A percentile compares a stretch with the other conserved stretches of the same genome.
These are phyloP conservation scores for Rubus parviflorus DNA, from an alignment of 306 rosid genomes.

Conservation along the genomic window DNA sequence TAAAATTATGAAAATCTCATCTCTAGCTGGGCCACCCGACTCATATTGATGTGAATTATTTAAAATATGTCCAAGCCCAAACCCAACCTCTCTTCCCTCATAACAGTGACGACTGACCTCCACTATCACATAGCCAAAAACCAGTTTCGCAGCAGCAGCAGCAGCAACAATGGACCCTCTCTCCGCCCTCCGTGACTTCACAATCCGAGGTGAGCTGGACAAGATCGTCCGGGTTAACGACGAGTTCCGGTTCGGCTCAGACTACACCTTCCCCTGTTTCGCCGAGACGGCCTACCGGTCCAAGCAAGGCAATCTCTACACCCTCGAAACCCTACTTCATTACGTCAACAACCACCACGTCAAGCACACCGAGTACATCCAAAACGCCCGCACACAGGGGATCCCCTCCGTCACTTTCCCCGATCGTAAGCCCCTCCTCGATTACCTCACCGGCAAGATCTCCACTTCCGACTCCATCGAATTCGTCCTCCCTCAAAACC, in stretches of 20 bases:
- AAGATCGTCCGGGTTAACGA: slow-evolving; percentile 53
- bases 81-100: no score
- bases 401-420: slow-evolving; percentile 81
- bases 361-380: slow-evolving; percentile 88
- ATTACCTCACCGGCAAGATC: slow-evolving; percentile 74
- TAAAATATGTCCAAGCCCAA: no score
- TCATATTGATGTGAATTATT: no score
- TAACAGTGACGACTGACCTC: no score
- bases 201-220: slow-evolving; percentile 84
- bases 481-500: slow-evolving; percentile 54
- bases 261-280: slow-evolving; percentile 68
- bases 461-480: slow-evolving; percentile 81
- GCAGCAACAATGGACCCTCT: slow-evolving; percentile 74
- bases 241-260: slow-evolving; percentile 83
- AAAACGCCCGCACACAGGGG: slow-evolving; percentile 69
- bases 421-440: slow-evolving; percentile 86
- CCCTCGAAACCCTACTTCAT: slow-evolving; percentile 90
- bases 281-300: slow-evolving; percentile 83
- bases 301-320: slow-evolving; percentile 85
- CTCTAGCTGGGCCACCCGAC: no score
- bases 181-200: slow-evolving; percentile 85
- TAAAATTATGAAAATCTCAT: no score
- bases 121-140: no score
- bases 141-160: no score
- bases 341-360: slow-evolving; percentile 72